Base-by-base conservation (phyloP, 2,329 filamentous ascomycete species). In the Akanthomyces muscarius region DNA sequence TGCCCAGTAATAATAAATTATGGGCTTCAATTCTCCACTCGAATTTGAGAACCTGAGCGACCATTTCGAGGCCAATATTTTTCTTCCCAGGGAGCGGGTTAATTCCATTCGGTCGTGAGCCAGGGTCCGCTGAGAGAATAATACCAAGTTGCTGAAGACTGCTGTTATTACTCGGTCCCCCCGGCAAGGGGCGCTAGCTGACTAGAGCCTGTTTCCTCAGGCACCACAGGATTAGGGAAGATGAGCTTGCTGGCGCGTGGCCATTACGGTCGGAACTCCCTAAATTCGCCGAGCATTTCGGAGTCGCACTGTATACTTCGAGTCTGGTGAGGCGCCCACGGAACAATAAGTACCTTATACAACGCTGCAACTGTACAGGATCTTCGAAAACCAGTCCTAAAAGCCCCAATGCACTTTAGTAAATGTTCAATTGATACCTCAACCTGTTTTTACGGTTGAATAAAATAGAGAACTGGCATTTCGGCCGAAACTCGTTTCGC, bases 1-100 rank as follows among this genome's bases (percentile, higher is more conserved):
- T 23, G 69, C 70, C 1, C 69, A 71, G 56, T 53, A 57, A 41
- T 66, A 18, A 10, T 36, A 28, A 30, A 23, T 3, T 36, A 5
- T 11, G 25, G 59, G n/a, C 28, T 45, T 54, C n/a, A 14, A 28
- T 28, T 62, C n/a, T 25, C 18, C 2, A 30, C 28, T 18, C 33
- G 50, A 25, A 23, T 16, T 42, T 28, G 50, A 21, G 11, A 25
- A 38, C 16, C 44, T 47, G 41, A 44, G 28, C 10, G 5, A 16
- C 21, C 18, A n/a, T 14, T 6, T 30, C 42, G n/a, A 47, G 42
- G 54, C 42, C 42, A 45, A n/a, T 21, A 42, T 47, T 54, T 36
- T 28, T 30, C 28, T 30, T 30, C 6, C 6, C 28, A 28, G 52
- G 52, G n/a, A 53, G n/a, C 25, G 30, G 21, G 5, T 28, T 51